phyloP scores from a whole-genome alignment of 768 basidiomycete species.

The Agaricus bisporus region DNA sequence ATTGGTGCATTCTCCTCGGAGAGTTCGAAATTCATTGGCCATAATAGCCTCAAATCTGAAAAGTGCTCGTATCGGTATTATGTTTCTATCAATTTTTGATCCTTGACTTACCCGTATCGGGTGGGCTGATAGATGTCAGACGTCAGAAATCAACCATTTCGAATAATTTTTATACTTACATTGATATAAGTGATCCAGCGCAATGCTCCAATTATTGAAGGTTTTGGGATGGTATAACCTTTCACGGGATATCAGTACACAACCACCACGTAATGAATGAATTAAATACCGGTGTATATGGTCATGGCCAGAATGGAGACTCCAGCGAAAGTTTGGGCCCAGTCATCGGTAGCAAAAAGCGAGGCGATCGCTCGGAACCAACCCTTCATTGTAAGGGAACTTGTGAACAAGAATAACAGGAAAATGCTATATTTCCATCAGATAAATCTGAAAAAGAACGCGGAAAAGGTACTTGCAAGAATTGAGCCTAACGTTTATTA shows the following conservation, averaged over 20 bases:
- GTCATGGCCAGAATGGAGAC: constrained; percentile 26
- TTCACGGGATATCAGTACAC: not conserved
- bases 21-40: constrained; percentile 75
- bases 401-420: constrained; percentile 48
- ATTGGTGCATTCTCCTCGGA: constrained; percentile 52
- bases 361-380: constrained; percentile 73
- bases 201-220: constrained; percentile 62
- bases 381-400: constrained; percentile 64
- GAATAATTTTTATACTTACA: constrained; percentile 24
- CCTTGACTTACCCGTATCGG: constrained; percentile 16
- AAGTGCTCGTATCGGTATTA: constrained; percentile 40
- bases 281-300: constrained; percentile 23
- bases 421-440: constrained; percentile 35
- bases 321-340: constrained; percentile 57
- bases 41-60: constrained; percentile 67
- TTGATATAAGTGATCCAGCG: constrained; percentile 64
- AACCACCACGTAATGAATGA: not conserved
- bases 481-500: not conserved
- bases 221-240: constrained; percentile 43
- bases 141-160: constrained; percentile 5
- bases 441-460: not conserved
- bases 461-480: constrained; percentile 7
- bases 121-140: constrained; percentile 8
- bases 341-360: constrained; percentile 49
- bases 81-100: constrained; percentile 12